Evolutionary conservation across 2,329 filamentous ascomycete species (phyloP).

Genomic region (Alternaria gaisen): DNA sequence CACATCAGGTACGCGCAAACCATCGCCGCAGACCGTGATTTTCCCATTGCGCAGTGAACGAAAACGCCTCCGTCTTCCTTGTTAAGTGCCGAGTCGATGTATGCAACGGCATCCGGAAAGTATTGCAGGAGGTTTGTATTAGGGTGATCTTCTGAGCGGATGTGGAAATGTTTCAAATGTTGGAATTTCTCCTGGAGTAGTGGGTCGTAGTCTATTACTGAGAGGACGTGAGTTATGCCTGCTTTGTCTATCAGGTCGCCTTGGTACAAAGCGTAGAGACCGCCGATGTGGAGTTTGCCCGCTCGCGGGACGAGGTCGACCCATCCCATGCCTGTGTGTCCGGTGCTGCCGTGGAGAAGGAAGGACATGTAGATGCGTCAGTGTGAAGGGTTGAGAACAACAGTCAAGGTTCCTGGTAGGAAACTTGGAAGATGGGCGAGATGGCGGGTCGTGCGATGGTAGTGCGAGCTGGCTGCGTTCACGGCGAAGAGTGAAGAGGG

Average conservation of each 20-base stretch:
- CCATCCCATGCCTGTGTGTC: conserved; percentile 49
- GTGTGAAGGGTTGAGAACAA: background rate
- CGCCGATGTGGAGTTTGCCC: conserved; percentile 52
- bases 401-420: background rate
- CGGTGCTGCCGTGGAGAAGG: conserved; percentile 43
- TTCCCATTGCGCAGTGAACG: conserved; percentile 50
- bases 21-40: conserved; percentile 43
- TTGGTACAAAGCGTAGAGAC: conserved; percentile 54
- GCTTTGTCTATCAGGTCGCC: conserved; percentile 45
- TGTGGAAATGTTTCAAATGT: conserved; percentile 43
- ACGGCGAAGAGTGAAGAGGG: background rate
- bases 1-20: conserved; percentile 47
- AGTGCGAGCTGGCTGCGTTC: background rate
- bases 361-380: conserved; percentile 34
- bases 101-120: conserved; percentile 32
- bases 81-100: conserved; percentile 36
- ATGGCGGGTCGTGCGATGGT: background rate
- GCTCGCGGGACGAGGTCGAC: conserved; percentile 50
- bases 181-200: conserved; percentile 35
- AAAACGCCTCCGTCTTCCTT: conserved; percentile 33
- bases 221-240: conserved; percentile 45
- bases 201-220: conserved; percentile 46
- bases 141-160: conserved; percentile 45
- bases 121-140: conserved; percentile 42
- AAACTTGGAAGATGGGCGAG: background rate